Conservation (phyloP, 371 early-diverging fungal species). For the Apophysomyces elegans region DNA sequence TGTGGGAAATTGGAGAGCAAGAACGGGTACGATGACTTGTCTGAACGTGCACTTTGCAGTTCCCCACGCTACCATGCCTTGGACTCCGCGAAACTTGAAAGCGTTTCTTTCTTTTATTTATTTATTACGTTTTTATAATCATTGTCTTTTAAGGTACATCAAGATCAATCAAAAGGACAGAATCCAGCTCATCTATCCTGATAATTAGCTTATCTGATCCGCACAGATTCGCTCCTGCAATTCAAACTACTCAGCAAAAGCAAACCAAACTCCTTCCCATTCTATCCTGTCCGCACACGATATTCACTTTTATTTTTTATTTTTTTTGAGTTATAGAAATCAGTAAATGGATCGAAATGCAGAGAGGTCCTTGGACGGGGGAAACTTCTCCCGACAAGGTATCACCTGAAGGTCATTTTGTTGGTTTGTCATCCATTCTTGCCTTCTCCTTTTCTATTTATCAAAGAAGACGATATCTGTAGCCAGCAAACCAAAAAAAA, state of each 20-base stretch:
- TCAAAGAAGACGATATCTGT: too few relatives aligned
- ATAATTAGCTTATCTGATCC: slow-evolving; percentile 5
- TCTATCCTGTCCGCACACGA: not conserved
- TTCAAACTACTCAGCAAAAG: not conserved
- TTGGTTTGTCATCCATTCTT: not conserved
- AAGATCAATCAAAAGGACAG: not conserved
- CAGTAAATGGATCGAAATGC: not conserved
- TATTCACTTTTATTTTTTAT: not conserved
- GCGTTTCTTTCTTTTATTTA: not conserved
- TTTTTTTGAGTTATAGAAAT: not conserved
- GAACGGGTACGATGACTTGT: not conserved
- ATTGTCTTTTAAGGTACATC: too few relatives aligned
- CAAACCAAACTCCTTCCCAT: not conserved
- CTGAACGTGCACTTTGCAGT: not conserved
- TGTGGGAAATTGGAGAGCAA: slow-evolving; percentile 5
- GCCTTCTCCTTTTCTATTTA: too few relatives aligned
- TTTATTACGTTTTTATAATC: too few relatives aligned
- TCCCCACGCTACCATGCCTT: not conserved
- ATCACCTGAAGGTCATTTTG: not conserved
- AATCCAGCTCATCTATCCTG: too few relatives aligned
- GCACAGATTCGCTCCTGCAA: slow-evolving; percentile 6
- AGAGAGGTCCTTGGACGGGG: not conserved
- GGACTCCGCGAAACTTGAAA: not conserved
- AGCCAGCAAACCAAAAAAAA: too few relatives aligned
- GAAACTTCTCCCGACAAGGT: slow-evolving; percentile 3